Percentiles rank a stretch among this genome's conserved stretches.
These are phyloP conservation scores for Trametes meyenii DNA, from an alignment of 768 basidiomycete species.

Conservation along the genomic window DNA sequence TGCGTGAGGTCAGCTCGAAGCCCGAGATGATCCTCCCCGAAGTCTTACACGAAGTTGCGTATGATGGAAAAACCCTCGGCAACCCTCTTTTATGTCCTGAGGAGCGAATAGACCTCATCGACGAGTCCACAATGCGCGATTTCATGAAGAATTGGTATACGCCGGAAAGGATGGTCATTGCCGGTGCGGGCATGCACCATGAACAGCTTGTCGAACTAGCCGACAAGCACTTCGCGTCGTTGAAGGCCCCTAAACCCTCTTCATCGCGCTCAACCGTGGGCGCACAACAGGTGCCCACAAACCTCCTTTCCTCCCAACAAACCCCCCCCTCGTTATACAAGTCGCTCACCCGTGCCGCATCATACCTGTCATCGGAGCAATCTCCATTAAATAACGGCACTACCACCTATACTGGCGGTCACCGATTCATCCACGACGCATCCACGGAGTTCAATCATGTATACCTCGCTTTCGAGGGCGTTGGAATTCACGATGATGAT, in stretches of 20 bases:
- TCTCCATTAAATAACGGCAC: constrained; percentile 37
- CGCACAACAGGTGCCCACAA: constrained; percentile 47
- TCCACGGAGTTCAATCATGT: constrained; percentile 85
- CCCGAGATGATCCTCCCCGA: constrained; percentile 95
- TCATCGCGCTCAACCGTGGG: constrained; percentile 27
- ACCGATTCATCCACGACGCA: constrained; percentile 64
- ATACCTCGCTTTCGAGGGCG: constrained; percentile 90
- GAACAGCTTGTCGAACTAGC: constrained; percentile 84
- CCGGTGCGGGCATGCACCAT: constrained; percentile 91
- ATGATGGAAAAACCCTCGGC: constrained; percentile 76
- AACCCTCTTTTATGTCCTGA: constrained; percentile 89
- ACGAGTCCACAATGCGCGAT: constrained; percentile 58
- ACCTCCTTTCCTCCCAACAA: constrained; percentile 50
- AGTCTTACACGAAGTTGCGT: constrained; percentile 85
- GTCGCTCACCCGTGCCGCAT: constrained; percentile 76
- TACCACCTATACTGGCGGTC: constrained; percentile 83
- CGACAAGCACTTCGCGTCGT: constrained; percentile 80
- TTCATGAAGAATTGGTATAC: constrained; percentile 83
- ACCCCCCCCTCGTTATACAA: constrained; percentile 60
- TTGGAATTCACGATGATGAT: constrained; percentile 88
- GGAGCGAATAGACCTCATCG: constrained; percentile 73
- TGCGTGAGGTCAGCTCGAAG: constrained; percentile 83
- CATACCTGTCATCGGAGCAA: constrained; percentile 49
- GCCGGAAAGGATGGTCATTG: constrained; percentile 94
- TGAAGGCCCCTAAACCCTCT: constrained; percentile 42